Conservation (phyloP, 306 rosid genomes). For the Canavalia gladiata region DNA sequence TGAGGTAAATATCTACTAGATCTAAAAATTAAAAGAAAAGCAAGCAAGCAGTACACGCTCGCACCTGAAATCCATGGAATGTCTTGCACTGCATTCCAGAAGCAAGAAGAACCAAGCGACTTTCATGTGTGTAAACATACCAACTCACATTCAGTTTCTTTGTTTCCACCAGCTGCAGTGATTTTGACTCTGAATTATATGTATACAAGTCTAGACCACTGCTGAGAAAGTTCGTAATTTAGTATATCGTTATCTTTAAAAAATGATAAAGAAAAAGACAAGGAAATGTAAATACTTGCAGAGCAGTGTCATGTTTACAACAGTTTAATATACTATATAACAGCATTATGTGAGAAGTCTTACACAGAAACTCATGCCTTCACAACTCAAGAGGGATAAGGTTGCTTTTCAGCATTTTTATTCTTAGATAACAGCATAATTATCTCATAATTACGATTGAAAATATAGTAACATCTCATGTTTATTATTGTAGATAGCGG, state of each 20-base stretch:
- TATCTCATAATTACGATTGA: no score
- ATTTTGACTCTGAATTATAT: conserved; percentile 71
- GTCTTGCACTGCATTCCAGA: conserved; percentile 98
- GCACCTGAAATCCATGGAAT: conserved; percentile 96
- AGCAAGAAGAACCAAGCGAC: conserved; percentile 98
- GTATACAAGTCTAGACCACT: conserved; percentile 95
- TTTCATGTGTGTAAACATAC: conserved; percentile 95
- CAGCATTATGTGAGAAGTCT: conserved; percentile 32
- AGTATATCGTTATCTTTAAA: conserved; percentile 39
- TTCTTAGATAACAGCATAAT: no score
- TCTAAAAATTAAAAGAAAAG: conserved; percentile 22
- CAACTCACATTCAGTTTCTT: conserved; percentile 89
- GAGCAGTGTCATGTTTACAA: conserved; percentile 18
- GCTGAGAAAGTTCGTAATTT: conserved; percentile 45
- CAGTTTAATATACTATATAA: conserved; percentile 26
- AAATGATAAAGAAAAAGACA: neutral
- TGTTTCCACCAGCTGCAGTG: conserved; percentile 83
- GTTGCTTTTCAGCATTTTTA: conserved; percentile 5
- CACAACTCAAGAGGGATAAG: conserved; percentile 15
- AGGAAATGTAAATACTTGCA: neutral
- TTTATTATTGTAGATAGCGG: no score
- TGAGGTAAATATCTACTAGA: conserved; percentile 24
- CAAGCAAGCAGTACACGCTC: conserved; percentile 30
- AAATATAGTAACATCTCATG: no score
- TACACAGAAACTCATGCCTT: conserved; percentile 11